phyloP scores from a whole-genome alignment of 345 rosid species.

The Salix dunnii region DNA sequence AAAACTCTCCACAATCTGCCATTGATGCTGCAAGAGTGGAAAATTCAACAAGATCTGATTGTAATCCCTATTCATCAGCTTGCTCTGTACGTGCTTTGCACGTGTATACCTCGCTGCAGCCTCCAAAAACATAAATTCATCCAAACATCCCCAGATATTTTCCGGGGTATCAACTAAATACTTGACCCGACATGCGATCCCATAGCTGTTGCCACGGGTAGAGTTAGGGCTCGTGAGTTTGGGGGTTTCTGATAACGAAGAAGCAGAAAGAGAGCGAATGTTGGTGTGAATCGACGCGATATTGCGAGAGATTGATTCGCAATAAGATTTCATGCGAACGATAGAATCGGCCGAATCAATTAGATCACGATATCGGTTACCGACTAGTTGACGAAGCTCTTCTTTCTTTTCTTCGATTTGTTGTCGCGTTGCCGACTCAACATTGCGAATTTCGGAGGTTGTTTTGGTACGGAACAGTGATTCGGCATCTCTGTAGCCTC shows the following conservation, averaged over 20 bases:
- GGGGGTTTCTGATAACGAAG: conserved; percentile 50
- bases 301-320: conserved; percentile 64
- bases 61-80: conserved; percentile 41
- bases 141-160: conserved; percentile 93
- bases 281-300: conserved; percentile 57
- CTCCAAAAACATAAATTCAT: conserved; percentile 83
- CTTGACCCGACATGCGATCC: conserved; percentile 84
- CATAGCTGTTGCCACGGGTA: conserved; percentile 47
- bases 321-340: conserved; percentile 76
- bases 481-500: conserved; percentile 76
- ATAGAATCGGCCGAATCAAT: conserved; percentile 97
- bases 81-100: conserved; percentile 72
- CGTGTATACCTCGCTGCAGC: conserved; percentile 78
- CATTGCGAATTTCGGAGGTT: conserved; percentile 72
- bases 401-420: conserved; percentile 91
- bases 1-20: conserved; percentile 96
- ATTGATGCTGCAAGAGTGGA: conserved; percentile 89
- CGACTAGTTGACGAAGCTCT: conserved; percentile 89
- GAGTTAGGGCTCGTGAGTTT: conserved; percentile 30
- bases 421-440: conserved; percentile 59
- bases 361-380: conserved; percentile 84
- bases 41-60: conserved; percentile 61
- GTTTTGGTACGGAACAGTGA: conserved; percentile 73
- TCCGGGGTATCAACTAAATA: conserved; percentile 90
- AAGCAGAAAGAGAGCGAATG: conserved; percentile 60